Evolutionary conservation across 345 rosid species (phyloP), one percentile per base, ranked within the genome.

Genomic region (Reutealis trisperma): DNA sequence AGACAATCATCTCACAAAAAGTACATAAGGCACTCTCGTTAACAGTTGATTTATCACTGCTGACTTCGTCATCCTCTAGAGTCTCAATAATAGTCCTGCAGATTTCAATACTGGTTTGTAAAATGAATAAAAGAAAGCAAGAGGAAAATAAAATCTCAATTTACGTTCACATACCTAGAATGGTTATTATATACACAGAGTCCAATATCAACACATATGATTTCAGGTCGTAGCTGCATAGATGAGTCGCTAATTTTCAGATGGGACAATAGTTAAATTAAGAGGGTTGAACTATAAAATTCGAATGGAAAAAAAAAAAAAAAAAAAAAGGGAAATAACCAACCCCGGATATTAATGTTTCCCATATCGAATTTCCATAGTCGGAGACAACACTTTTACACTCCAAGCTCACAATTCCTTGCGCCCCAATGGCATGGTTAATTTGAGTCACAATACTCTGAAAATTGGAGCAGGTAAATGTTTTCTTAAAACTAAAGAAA

Each of bases 391-490:
- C 85, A 15, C 69, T 73, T 79, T 83, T 81, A 59, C 93, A 89
- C 79, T 87, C 86, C 75, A 82, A 54, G 84, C 85, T 86, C 67
- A 78, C 81, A 70, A 85, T 72, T 71, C 93, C 90, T 72, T 51
- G 83, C 16, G 89, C 89, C 55, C 93, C 90, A 57, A 89, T 82
- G 10, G 83, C 89, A 51, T 80, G 90, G 77, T 89, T 87, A 62
- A 89, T 86, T 80, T 87, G 86, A 63, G 87, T 80, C 58, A 89
- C 82, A 16, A 81, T 42, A 72, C 76, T 67, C 92, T 89, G 85
- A 41, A 73, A 78, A 82, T 18, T 18, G 22, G 55, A 67, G 73
- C 60, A 45, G 66, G 65, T 55, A 32, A 82, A 60, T 44, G 47
- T 64, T 71, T 71, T 66, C 52, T 24, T 19, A 22, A 12, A 59